Percentiles rank a stretch among this genome's conserved stretches.
Evolutionary conservation across 257 asterid species (phyloP).

Genomic region (Solanum rostratum): DNA sequence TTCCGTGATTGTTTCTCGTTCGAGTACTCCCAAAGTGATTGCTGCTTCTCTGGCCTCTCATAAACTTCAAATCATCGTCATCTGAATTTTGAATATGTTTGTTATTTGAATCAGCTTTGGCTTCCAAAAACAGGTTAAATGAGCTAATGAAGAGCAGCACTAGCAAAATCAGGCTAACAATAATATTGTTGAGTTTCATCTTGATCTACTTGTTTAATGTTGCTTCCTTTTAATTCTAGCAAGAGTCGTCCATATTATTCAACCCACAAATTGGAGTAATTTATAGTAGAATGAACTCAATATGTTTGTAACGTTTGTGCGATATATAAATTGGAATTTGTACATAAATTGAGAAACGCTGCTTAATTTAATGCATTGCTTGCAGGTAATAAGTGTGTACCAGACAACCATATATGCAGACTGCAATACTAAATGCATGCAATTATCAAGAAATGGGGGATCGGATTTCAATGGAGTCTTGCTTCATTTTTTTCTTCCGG

Average conservation of each 20-base stretch:
- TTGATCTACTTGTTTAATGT: background rate
- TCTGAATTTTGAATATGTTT: background rate
- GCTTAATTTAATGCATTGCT: background rate
- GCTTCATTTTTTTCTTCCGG: background rate
- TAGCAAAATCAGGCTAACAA: background rate
- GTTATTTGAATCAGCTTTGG: background rate
- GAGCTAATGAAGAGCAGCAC: background rate
- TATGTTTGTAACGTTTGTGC: background rate
- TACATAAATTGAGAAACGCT: background rate
- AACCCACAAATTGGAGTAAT: background rate
- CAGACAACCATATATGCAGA: background rate
- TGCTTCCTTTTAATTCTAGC: background rate
- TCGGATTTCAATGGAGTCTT: background rate
- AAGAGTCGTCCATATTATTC: background rate
- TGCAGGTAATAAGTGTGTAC: background rate
- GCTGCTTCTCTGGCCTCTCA: background rate
- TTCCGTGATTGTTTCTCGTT: background rate
- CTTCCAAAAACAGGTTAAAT: background rate
- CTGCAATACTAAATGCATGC: background rate
- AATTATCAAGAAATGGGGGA: background rate
- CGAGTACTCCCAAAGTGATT: background rate
- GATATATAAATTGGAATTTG: background rate
- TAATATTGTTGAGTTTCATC: background rate
- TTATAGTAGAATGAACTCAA: background rate
- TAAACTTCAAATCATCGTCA: background rate